A percentile compares a stretch with the other conserved stretches of the same genome.
Conservation (phyloP, 148 eudicot species). For the Tetragonia tetragonoides region DNA sequence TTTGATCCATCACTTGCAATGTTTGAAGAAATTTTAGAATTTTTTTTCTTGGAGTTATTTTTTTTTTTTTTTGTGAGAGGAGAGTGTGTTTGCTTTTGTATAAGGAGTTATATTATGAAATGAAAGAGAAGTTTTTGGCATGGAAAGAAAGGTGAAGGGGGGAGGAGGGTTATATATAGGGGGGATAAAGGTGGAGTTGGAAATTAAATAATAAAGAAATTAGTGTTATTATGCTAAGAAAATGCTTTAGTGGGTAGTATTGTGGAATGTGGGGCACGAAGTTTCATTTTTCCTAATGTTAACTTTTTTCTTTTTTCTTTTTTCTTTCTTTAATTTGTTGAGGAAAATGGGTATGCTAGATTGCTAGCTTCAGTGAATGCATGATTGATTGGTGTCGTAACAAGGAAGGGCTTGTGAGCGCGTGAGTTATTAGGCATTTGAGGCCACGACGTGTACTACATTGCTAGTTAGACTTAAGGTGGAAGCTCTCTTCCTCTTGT, state of each 20-base stretch:
- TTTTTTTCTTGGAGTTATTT: neutral
- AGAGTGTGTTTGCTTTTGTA: neutral
- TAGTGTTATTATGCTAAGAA: neutral
- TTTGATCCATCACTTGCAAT: constrained; percentile 44
- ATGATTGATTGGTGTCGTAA: no score
- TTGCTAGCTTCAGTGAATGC: no score
- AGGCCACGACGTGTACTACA: no score
- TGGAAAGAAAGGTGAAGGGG: constrained; percentile 14
- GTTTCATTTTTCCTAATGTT: neutral
- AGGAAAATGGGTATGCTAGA: neutral
- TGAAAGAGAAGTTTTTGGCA: neutral
- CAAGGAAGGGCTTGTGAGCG: no score
- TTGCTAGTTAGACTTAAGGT: no score
- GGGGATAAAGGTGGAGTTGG: neutral
- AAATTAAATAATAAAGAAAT: neutral
- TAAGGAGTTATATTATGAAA: neutral
- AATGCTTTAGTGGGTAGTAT: neutral
- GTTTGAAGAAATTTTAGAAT: no score
- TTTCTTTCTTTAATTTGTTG: neutral
- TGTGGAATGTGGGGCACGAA: neutral
- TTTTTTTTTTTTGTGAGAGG: neutral
- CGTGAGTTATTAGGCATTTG: no score
- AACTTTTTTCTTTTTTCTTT: neutral
- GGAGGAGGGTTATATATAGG: constrained; percentile 19
- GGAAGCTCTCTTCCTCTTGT: no score